Base-by-base conservation (phyloP, 345 rosid genomes). In the Populus simonii region DNA sequence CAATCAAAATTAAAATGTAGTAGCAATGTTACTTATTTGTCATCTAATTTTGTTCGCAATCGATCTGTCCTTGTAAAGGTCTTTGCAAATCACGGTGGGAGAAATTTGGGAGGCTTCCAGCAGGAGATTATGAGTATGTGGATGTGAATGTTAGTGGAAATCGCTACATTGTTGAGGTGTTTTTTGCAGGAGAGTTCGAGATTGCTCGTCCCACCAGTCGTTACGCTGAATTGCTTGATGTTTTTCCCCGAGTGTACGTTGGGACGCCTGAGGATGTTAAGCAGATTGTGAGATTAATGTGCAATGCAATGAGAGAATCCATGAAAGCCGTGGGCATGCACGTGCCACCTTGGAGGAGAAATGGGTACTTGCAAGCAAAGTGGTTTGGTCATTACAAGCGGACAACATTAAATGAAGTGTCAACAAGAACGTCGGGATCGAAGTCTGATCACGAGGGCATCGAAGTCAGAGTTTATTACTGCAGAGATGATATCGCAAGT, bases 11-110 rank as follows among this genome's bases (percentile, higher is more conserved):
- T 4, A 33, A 33, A 33, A 33, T 33, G 36, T 33, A 4, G 36
- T 33, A 33, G 36, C 36, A 33, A 33, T 33, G 36, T 33, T 33
- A 33, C 36, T 33, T 4, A 33, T 33, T 33, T 33, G 36, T 33
- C 5, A 33, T 33, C 36, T 33, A 33, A 33, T 33, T 33, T 33
- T 33, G 36, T 33, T 33, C 36, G 36, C 36, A 33, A 33, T 31
- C 33, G 33, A 31, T 33, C 36, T 33, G 36, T 33, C 36, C 36
- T 33, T 4, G 36, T 33, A 33, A 33, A 93, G 97, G 99, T 49
- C 88, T 96, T 1, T 95, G 98, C 98, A 91, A 93, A 73, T 88
- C 94, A 1, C 80, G 82, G 49, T 95, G 98, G 99, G 96, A 90
- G 82, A 93, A 76, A 82, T 77, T 81, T 22, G 91, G 82, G 22